These are phyloP conservation scores for Mimosa bimucronata DNA, from an alignment of 306 rosid species.

Conservation along the genomic window DNA sequence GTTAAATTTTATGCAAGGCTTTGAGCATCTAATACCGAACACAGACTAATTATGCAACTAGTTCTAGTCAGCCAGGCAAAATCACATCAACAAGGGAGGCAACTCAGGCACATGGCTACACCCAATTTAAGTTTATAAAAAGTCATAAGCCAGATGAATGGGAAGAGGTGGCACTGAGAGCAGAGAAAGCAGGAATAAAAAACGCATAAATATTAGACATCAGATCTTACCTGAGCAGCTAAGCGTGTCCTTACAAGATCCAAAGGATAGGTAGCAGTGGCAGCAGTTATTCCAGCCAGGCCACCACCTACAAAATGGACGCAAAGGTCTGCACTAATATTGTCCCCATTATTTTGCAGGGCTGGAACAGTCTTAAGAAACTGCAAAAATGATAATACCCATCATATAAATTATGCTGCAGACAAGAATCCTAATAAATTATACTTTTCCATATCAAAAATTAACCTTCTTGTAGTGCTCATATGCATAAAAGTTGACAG, in stretches of 20 bases:
- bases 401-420: constrained; percentile 7
- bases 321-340: constrained; percentile 61
- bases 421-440: neutral
- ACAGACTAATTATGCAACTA: constrained; percentile 26
- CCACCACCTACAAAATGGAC: constrained; percentile 90
- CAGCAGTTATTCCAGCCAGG: constrained; percentile 92
- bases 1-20: constrained; percentile 12
- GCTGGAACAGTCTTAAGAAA: constrained; percentile 59
- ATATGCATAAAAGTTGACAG: constrained; percentile 86
- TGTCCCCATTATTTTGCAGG: constrained; percentile 55
- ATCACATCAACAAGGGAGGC: neutral
- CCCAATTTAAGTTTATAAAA: neutral
- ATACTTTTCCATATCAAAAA: neutral
- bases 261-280: constrained; percentile 87
- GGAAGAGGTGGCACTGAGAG: neutral
- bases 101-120: constrained; percentile 20
- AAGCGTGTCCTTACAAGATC: constrained; percentile 99
- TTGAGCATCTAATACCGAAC: neutral
- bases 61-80: neutral
- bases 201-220: neutral
- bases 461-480: constrained; percentile 84
- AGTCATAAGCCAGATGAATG: neutral
- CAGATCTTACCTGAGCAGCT: constrained; percentile 82
- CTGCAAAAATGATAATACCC: constrained; percentile 45
- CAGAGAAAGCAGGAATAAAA: neutral